These are phyloP conservation scores for Nelumbo lutea DNA, from an alignment of 164 flowering plant species.

Conservation along the genomic window DNA sequence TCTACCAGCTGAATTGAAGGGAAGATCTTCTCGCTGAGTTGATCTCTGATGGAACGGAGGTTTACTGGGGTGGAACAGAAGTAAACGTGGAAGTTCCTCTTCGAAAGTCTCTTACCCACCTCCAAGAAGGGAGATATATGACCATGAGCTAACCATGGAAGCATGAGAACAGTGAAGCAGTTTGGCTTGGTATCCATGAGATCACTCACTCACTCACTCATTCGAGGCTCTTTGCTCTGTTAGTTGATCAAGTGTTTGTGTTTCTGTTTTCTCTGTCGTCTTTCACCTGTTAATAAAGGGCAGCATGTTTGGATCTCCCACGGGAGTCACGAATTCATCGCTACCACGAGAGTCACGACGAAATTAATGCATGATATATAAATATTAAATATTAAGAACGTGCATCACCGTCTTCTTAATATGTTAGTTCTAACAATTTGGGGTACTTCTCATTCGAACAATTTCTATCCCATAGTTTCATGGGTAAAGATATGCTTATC, in stretches of 20 bases:
- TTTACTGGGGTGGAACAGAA: slow-evolving; percentile 44
- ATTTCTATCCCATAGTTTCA: too few species aligned
- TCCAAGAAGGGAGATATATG: slow-evolving; percentile 39
- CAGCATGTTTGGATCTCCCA: not conserved
- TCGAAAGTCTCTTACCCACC: slow-evolving; percentile 29
- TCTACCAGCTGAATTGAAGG: slow-evolving; percentile 26
- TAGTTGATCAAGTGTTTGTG: not conserved
- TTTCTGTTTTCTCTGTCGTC: not conserved
- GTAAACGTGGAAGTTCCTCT: slow-evolving; percentile 21
- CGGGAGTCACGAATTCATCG: too few species aligned
- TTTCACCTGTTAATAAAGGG: too few species aligned
- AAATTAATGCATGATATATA: too few species aligned
- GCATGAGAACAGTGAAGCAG: not conserved
- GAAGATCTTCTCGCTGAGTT: slow-evolving; percentile 2
- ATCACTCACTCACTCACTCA: not conserved
- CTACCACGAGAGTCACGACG: too few species aligned
- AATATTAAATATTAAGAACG: too few species aligned
- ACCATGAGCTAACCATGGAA: slow-evolving; percentile 27
- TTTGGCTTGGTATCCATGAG: not conserved
- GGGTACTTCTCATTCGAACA: too few species aligned
- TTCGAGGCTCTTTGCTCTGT: not conserved
- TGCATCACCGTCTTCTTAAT: too few species aligned
- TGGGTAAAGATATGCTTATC: too few species aligned
- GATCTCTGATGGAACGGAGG: slow-evolving; percentile 25
- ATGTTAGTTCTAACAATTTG: too few species aligned